Base-by-base conservation (phyloP, 2,329 filamentous ascomycete genomes). In the Zymoseptoria passerinii region DNA sequence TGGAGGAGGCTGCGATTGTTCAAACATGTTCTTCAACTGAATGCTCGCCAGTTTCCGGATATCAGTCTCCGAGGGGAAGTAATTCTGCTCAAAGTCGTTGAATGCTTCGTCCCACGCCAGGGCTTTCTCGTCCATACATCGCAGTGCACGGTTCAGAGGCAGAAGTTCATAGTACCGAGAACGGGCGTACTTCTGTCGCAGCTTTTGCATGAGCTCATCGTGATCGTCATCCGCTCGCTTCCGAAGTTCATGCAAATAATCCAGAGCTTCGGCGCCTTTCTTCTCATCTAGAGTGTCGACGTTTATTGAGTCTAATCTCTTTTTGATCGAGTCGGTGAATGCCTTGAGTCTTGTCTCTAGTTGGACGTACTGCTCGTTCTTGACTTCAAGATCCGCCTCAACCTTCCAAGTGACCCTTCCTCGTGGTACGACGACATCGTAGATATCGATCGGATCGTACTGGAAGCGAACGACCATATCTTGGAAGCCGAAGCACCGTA, bases 131-230 rank as follows among this genome's bases (percentile, higher is more conserved):
- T 97, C 86, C 79, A 96, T 94, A 57, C 90, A 88, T 65, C 92
- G 86, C 53, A 96, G 83, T 7, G 92, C 88, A 58, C 87, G 82
- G 66, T 97, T 99, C 63, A 99, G 81, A 0, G 95, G 94, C 53
- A 97, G 92, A 56, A 96, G 87, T 73, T 99, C 94, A 77, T 96
- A 99, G 71, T 97, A 97, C 70, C 90, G 92, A 1, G 92, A 96
- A 63, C 86, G 86, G 76, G 94, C 91, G 70, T 99, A 99, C 62
- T 89, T 90, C 35, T 92, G 86, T 71, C 96, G 91, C 8, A 99
- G 79, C 62, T 90, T 89, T 55, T 83, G 83, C 54, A 91, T 80
- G 55, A 97, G 78, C 56, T 81, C 79, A 4, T 82, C 77, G 66
- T 95, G 88, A 62, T 99, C 92, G 44, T 95, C 90, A 60, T 91